Evolutionary conservation across 331 rosid species (phyloP).

Genomic region (Pyrus hybrid): DNA sequence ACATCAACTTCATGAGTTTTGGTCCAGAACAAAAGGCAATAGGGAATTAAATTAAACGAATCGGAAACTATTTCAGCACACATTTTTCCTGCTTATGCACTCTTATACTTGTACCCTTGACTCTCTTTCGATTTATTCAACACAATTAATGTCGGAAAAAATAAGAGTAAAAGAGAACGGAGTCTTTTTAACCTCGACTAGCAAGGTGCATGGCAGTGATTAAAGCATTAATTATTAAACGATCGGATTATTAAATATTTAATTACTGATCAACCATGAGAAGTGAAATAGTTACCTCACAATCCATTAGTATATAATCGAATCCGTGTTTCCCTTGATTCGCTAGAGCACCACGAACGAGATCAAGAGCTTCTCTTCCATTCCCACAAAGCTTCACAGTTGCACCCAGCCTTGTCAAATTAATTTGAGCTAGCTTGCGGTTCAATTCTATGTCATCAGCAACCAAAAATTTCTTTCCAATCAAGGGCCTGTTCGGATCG

Average conservation of each 20-base stretch:
- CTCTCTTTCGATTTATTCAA: too few relatives aligned
- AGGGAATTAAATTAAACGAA: not conserved
- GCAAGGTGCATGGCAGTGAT: too few relatives aligned
- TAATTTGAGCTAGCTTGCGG: constrained; percentile 21
- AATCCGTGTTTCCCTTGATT: constrained; percentile 13
- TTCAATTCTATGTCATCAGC: constrained; percentile 35
- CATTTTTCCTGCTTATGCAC: too few relatives aligned
- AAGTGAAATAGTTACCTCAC: constrained; percentile 35
- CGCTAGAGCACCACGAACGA: constrained; percentile 27
- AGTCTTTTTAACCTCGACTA: too few relatives aligned
- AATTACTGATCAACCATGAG: too few relatives aligned
- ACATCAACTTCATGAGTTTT: not conserved
- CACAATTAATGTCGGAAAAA: too few relatives aligned
- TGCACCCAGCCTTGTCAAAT: constrained; percentile 43
- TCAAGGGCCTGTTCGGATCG: constrained; percentile 26
- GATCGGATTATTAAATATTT: too few relatives aligned
- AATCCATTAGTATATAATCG: constrained; percentile 71
- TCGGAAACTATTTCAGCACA: too few relatives aligned
- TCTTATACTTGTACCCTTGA: too few relatives aligned
- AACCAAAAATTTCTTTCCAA: constrained; percentile 48
- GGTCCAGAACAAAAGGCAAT: not conserved
- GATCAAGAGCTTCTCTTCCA: constrained; percentile 46
- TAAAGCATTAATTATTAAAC: too few relatives aligned
- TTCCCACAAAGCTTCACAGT: constrained; percentile 40
- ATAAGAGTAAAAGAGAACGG: too few relatives aligned